Conservation (phyloP, 768 basidiomycete genomes). For the Coprinopsis marcescibilis region DNA sequence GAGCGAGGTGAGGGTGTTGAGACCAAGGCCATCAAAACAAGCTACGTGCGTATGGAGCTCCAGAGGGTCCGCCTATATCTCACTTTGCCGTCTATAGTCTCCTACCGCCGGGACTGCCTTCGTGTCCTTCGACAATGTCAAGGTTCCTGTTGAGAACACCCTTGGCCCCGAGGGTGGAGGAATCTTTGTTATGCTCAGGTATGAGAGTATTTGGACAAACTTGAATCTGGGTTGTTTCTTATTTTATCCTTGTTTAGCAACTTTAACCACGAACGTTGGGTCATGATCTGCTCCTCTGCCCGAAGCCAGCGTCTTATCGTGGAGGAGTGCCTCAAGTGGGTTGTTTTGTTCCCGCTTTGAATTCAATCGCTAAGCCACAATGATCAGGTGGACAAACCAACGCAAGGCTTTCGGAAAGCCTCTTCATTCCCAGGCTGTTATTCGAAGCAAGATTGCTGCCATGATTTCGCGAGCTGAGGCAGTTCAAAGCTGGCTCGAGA, state of each 20-base stretch:
- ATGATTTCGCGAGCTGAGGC: constrained; percentile 69
- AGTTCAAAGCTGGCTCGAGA: constrained; percentile 78
- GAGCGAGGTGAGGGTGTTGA: constrained; percentile 41
- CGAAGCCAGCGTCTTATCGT: constrained; percentile 51
- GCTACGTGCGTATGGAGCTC: not conserved
- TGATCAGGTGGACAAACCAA: constrained; percentile 71
- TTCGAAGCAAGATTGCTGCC: constrained; percentile 79
- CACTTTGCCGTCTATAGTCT: constrained; percentile 27
- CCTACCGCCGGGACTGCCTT: constrained; percentile 10
- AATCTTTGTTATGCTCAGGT: constrained; percentile 36
- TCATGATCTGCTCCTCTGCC: constrained; percentile 74
- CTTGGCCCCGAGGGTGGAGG: constrained; percentile 54
- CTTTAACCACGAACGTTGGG: constrained; percentile 95
- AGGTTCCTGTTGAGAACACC: constrained; percentile 83
- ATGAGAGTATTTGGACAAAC: constrained; percentile 1
- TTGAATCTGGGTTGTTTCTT: constrained; percentile 2
- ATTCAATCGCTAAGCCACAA: constrained; percentile 3
- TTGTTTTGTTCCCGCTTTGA: not conserved
- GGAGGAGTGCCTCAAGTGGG: constrained; percentile 49
- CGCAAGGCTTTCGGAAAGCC: constrained; percentile 90
- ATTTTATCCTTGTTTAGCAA: constrained; percentile 40
- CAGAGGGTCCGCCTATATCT: not conserved
- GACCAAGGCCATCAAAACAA: constrained; percentile 54
- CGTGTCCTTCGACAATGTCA: constrained; percentile 77
- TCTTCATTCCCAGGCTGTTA: constrained; percentile 77